A percentile compares a stretch with the other conserved stretches of the same genome.
These are phyloP conservation scores for Suillus weaverae DNA, from an alignment of 768 basidiomycete genomes.

Conservation along the genomic window DNA sequence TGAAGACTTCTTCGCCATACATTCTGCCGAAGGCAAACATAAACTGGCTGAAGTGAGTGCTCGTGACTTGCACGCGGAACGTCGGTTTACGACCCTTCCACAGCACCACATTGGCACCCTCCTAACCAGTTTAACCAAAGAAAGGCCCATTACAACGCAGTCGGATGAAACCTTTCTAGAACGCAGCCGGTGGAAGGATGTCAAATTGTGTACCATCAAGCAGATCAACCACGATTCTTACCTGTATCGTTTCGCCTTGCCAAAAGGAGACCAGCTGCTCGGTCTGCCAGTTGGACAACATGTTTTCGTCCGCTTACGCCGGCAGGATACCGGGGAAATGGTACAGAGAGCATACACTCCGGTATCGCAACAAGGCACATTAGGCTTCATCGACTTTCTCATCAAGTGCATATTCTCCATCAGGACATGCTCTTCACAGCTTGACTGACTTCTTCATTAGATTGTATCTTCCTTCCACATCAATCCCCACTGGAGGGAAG, in stretches of 20 bases:
- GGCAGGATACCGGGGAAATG: conserved; percentile 42
- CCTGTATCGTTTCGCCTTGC: conserved; percentile 51
- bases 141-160: conserved; percentile 9
- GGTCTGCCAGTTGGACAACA: conserved; percentile 64
- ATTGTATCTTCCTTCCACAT: conserved; percentile 42
- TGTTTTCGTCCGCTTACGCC: conserved; percentile 49
- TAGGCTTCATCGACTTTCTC: conserved; percentile 52
- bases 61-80: background rate
- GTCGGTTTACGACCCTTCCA: conserved; percentile 10
- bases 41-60: conserved; percentile 42
- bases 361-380: conserved; percentile 42
- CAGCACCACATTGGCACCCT: conserved; percentile 54
- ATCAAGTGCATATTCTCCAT: conserved; percentile 42
- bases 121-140: conserved; percentile 8
- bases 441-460: conserved; percentile 25
- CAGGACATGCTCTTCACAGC: background rate
- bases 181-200: conserved; percentile 49
- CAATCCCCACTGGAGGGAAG: conserved; percentile 46
- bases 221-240: conserved; percentile 49
- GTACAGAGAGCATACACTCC: conserved; percentile 64
- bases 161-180: conserved; percentile 39
- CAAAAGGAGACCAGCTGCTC: conserved; percentile 39
- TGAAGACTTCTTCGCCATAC: conserved; percentile 66
- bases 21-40: conserved; percentile 49
- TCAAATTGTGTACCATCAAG: conserved; percentile 37